phyloP scores from a whole-genome alignment of 208 protist genomes.

The Leishmania tropica region DNA sequence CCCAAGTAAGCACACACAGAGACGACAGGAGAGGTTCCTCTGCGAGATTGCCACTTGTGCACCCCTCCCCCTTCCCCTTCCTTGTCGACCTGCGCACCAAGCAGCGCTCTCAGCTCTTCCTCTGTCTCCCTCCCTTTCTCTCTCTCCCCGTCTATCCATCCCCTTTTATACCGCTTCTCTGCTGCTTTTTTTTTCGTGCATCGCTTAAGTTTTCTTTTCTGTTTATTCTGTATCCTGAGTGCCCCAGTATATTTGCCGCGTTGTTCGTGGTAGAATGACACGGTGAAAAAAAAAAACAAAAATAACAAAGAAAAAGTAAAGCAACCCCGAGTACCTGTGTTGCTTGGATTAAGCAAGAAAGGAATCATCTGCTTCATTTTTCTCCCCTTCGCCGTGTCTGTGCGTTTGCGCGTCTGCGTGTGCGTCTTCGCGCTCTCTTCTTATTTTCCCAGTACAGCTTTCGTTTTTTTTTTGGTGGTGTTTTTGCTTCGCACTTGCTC shows the following conservation, averaged over 20 bases:
- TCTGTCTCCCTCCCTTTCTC: background rate
- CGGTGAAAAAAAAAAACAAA: background rate
- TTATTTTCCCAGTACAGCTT: background rate
- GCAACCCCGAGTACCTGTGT: background rate
- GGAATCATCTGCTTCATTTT: background rate
- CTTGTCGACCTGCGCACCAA: background rate
- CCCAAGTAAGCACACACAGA: background rate
- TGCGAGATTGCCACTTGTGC: background rate
- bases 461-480: background rate
- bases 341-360: too few species aligned
- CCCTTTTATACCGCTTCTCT: background rate
- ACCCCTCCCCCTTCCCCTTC: background rate
- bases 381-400: background rate
- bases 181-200: background rate
- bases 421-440: background rate
- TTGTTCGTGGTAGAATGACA: background rate
- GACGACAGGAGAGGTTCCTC: background rate
- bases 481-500: background rate
- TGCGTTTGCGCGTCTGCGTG: background rate
- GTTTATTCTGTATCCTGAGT: background rate
- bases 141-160: background rate
- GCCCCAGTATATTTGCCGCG: background rate
- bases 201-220: background rate
- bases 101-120: background rate
- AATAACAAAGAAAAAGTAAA: background rate